Percentiles rank a stretch among this genome's conserved stretches.
These are phyloP conservation scores for Sclerotinia subarctica DNA, from an alignment of 2,329 filamentous ascomycete genomes.

Conservation along the genomic window DNA sequence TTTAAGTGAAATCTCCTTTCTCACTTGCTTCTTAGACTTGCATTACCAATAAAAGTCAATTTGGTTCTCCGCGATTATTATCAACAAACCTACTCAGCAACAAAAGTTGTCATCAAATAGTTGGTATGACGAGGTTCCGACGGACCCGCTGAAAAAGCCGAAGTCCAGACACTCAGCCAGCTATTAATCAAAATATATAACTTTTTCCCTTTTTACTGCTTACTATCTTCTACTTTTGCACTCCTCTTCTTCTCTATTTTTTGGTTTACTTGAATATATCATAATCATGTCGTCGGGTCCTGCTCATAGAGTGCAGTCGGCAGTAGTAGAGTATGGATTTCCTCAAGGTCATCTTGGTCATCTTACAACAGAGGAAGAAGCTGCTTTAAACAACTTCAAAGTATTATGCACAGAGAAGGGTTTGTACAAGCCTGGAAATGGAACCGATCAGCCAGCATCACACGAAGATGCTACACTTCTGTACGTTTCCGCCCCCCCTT, in stretches of 20 bases:
- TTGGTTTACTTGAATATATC: not conserved
- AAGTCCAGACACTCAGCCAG: slow-evolving; percentile 3
- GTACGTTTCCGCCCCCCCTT: slow-evolving; percentile 45
- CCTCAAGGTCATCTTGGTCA: slow-evolving; percentile 79
- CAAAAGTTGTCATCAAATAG: not conserved
- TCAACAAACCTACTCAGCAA: not conserved
- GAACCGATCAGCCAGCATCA: slow-evolving; percentile 44
- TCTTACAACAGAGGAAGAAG: slow-evolving; percentile 65
- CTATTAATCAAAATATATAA: not conserved
- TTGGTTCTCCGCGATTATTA: not conserved
- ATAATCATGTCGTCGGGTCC: slow-evolving; percentile 33
- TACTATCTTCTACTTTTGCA: not conserved
- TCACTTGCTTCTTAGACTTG: not conserved
- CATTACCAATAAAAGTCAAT: not conserved
- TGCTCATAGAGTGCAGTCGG: slow-evolving; percentile 37
- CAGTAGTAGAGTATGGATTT: slow-evolving; percentile 50
- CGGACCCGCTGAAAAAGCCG: slow-evolving; percentile 10
- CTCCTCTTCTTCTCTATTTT: not conserved
- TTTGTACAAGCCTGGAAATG: slow-evolving; percentile 52
- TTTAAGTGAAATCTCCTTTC: not conserved
- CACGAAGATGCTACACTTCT: slow-evolving; percentile 73
- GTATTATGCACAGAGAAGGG: slow-evolving; percentile 60
- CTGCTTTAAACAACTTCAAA: slow-evolving; percentile 71
- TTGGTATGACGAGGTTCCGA: slow-evolving; percentile 13
- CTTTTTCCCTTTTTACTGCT: not conserved